Conservation (phyloP, 2,329 filamentous ascomycete species). For the Incumbomyces lentus region DNA sequence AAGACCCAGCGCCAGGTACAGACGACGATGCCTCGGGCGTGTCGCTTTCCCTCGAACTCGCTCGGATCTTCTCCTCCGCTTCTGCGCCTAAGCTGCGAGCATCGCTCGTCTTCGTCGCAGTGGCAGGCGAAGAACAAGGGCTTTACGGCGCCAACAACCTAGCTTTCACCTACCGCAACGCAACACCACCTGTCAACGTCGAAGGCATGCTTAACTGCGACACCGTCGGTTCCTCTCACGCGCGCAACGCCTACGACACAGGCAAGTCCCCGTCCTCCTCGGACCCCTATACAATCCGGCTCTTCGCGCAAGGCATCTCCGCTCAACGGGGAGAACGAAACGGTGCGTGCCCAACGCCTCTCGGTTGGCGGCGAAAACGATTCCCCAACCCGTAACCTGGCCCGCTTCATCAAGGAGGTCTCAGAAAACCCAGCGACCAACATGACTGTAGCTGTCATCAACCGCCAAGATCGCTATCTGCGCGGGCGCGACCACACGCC, state of each 20-base stretch:
- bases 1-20: slow-evolving; percentile 44
- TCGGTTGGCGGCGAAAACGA: slow-evolving; percentile 44
- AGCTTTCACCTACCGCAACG: slow-evolving; percentile 43
- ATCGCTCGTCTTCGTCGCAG: slow-evolving; percentile 47
- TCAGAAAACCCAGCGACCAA: slow-evolving; percentile 41
- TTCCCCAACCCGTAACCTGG: slow-evolving; percentile 45
- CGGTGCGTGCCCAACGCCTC: slow-evolving; percentile 26
- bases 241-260: slow-evolving; percentile 32
- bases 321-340: slow-evolving; percentile 31
- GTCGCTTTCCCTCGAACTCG: slow-evolving; percentile 46
- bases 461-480: slow-evolving; percentile 47
- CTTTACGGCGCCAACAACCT: slow-evolving; percentile 44
- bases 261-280: not conserved
- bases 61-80: slow-evolving; percentile 37
- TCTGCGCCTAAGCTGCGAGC: slow-evolving; percentile 35
- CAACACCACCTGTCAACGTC: slow-evolving; percentile 37
- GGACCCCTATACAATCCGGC: slow-evolving; percentile 43
- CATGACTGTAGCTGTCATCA: slow-evolving; percentile 48
- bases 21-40: slow-evolving; percentile 50
- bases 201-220: slow-evolving; percentile 50
- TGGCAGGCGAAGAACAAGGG: slow-evolving; percentile 49
- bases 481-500: slow-evolving; percentile 47
- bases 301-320: slow-evolving; percentile 42
- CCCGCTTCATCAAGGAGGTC: slow-evolving; percentile 46
- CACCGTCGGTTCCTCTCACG: slow-evolving; percentile 44